Percentiles rank a stretch among this genome's conserved stretches.
phyloP scores from a whole-genome alignment of 306 rosid species.

The Cucurbita ficifolia region DNA sequence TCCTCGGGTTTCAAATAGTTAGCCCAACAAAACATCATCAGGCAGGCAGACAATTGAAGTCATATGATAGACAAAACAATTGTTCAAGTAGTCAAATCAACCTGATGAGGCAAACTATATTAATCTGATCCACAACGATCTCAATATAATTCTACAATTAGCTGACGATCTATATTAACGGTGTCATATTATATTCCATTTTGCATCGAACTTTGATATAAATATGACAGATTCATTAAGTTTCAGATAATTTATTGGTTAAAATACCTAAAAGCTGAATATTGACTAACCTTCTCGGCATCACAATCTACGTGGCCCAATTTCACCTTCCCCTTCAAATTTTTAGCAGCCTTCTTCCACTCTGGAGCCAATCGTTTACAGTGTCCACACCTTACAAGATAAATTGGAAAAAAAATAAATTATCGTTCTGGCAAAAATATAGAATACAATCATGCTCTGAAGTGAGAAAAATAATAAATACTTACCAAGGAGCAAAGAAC shows the following conservation, averaged over 20 bases:
- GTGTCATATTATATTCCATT: neutral
- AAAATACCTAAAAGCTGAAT: neutral
- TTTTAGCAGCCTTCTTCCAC: constrained; percentile 80
- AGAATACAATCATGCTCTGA: neutral
- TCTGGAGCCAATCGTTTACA: constrained; percentile 95
- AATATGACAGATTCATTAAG: neutral
- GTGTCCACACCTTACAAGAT: constrained; percentile 81
- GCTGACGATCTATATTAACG: neutral
- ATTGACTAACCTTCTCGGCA: constrained; percentile 60
- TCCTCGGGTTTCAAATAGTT: neutral
- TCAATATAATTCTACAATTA: neutral
- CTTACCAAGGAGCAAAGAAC: constrained; percentile 97
- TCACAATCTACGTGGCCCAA: constrained; percentile 97
- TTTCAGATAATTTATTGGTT: neutral
- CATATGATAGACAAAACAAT: neutral
- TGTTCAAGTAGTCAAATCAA: neutral
- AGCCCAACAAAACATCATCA: neutral
- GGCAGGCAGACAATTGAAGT: neutral
- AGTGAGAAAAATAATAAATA: neutral
- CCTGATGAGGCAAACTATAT: neutral
- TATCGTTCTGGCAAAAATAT: neutral
- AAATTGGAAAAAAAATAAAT: neutral
- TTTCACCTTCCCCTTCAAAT: constrained; percentile 76
- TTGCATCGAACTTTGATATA: neutral
- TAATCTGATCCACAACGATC: neutral